A percentile compares a stretch with the other conserved stretches of the same genome.
Conservation (phyloP, 2,329 filamentous ascomycete species). For the Akanthomyces muscarius region DNA sequence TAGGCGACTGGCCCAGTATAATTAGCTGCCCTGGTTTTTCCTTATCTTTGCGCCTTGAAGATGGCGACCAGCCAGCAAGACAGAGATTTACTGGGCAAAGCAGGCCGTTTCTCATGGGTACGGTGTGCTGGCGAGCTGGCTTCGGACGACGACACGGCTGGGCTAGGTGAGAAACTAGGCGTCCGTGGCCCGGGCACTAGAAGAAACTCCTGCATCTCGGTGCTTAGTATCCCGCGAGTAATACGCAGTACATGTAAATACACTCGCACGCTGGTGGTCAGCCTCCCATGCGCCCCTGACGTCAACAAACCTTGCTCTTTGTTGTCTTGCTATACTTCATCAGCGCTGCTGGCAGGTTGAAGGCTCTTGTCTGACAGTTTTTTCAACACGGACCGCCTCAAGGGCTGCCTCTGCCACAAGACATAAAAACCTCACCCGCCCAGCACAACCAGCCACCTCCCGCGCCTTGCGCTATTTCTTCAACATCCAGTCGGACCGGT, state of each 20-base stretch:
- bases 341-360: no score
- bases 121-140: not conserved
- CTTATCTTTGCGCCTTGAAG: not conserved
- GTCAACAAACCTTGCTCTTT: not conserved
- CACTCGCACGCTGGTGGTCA: not conserved
- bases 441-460: not conserved
- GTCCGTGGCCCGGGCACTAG: not conserved
- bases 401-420: no score
- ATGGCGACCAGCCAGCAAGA: not conserved
- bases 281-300: not conserved
- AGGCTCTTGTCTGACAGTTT: not conserved
- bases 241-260: not conserved
- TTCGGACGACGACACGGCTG: not conserved
- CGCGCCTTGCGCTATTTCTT: constrained; percentile 6
- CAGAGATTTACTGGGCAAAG: not conserved
- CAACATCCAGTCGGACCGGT: constrained; percentile 5
- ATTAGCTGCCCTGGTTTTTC: not conserved
- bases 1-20: constrained; percentile 3
- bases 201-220: not conserved
- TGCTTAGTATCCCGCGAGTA: not conserved
- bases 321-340: not conserved
- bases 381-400: not conserved
- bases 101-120: constrained; percentile 7
- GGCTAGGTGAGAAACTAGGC: not conserved
- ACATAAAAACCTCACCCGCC: not conserved